These are phyloP conservation scores for Apiotrichum brassicae DNA, from an alignment of 1,284 basidiomycete genomes.

Conservation along the genomic window DNA sequence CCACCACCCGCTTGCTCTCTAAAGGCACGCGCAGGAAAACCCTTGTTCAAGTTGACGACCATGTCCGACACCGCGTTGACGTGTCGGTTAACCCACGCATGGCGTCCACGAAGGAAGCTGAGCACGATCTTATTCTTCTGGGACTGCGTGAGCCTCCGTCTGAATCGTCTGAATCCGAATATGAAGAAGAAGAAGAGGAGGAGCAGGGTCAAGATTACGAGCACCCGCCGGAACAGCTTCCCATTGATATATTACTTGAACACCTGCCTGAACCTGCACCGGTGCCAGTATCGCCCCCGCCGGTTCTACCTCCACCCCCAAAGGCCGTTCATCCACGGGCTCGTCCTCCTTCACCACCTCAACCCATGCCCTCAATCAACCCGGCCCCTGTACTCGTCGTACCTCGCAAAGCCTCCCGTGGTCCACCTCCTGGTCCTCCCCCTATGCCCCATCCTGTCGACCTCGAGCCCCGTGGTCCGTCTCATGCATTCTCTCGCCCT, in stretches of 20 bases:
- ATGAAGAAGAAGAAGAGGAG: slow-evolving; percentile 1
- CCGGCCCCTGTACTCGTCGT: no score
- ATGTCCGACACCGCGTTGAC: slow-evolving; percentile 17
- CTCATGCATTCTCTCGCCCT: no score
- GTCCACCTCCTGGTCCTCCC: no score
- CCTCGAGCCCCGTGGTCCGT: no score
- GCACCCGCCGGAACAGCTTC: no score
- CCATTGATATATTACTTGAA: no score
- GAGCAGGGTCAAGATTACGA: neutral
- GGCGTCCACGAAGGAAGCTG: slow-evolving; percentile 8
- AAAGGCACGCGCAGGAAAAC: slow-evolving; percentile 15
- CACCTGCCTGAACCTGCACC: neutral
- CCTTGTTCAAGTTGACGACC: slow-evolving; percentile 14
- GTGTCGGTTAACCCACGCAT: slow-evolving; percentile 9
- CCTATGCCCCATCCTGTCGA: no score
- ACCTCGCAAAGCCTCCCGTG: no score
- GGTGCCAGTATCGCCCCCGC: neutral
- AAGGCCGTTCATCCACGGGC: neutral
- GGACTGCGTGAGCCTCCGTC: slow-evolving; percentile 12
- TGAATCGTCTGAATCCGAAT: slow-evolving; percentile 7
- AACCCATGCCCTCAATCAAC: no score
- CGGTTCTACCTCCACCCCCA: neutral
- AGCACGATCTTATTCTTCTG: slow-evolving; percentile 20
- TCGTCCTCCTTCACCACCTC: no score
- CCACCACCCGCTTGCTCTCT: slow-evolving; percentile 20